Evolutionary conservation across 352 stramenopile genomes (phyloP).

Genomic region (Pythium sp.): DNA sequence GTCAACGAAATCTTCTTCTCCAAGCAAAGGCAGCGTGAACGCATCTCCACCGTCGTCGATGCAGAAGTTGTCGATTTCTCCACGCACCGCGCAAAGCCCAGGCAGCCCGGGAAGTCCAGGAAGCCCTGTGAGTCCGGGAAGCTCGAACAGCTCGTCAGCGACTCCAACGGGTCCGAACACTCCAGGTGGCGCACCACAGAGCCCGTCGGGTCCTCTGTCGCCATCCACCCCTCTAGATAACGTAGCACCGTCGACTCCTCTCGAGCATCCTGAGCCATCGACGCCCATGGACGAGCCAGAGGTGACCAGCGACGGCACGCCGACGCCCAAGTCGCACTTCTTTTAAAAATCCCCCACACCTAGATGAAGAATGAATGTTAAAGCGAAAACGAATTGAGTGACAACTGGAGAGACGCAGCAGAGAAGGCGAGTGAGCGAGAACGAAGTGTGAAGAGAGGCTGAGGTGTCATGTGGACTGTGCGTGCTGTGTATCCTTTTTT

Average conservation of each 20-base stretch:
- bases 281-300: constrained; percentile 1
- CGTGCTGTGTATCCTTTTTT: no score
- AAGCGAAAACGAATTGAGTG: no score
- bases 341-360: no score
- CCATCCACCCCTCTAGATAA: constrained; percentile 15
- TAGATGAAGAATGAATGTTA: no score
- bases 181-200: no score
- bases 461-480: no score
- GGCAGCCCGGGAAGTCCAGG: constrained; percentile 16
- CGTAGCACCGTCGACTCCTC: constrained; percentile 19
- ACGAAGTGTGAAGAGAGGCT: no score
- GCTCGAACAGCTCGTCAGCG: constrained; percentile 30
- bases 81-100: constrained; percentile 26
- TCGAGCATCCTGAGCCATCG: constrained; percentile 12
- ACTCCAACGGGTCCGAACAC: constrained; percentile 14
- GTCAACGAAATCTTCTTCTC: constrained; percentile 25
- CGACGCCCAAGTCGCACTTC: constrained; percentile 31
- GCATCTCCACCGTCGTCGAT: constrained; percentile 34
- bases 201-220: constrained; percentile 18
- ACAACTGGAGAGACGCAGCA: no score
- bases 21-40: constrained; percentile 7
- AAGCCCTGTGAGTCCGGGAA: constrained; percentile 36
- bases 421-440: no score
- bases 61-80: constrained; percentile 35
- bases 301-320: constrained; percentile 7